phyloP scores from a whole-genome alignment of 805 yeast genomes.

The Peterozyma toletana region DNA sequence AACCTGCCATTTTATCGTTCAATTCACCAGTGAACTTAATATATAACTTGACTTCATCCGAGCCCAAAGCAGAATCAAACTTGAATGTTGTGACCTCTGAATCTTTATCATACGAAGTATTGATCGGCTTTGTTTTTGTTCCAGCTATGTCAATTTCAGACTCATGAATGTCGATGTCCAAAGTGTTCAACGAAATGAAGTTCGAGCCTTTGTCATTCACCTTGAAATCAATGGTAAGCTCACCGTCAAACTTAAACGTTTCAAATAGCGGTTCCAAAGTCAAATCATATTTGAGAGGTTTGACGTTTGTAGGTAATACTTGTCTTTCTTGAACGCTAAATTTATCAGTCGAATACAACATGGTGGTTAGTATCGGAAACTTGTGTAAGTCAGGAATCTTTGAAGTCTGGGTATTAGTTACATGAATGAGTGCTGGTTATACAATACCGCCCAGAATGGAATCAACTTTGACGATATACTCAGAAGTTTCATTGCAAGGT shows the following conservation, averaged over 20 bases:
- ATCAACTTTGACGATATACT: no score
- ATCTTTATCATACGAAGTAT: conserved; percentile 26
- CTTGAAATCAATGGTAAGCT: conserved; percentile 43
- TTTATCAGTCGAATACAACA: no score
- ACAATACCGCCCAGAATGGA: no score
- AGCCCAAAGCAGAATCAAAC: conserved; percentile 23
- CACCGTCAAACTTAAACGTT: conserved; percentile 53
- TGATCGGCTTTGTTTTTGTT: conserved; percentile 8
- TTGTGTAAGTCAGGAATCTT: background rate
- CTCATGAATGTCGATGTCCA: conserved; percentile 56
- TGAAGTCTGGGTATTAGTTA: background rate
- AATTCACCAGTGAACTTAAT: conserved; percentile 54
- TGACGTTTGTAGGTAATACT: conserved; percentile 60
- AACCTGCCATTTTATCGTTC: conserved; percentile 78
- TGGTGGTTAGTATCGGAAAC: background rate
- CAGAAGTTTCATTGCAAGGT: no score
- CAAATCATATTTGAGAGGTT: conserved; percentile 64
- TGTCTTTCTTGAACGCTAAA: conserved; percentile 3
- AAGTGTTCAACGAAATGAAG: conserved; percentile 46
- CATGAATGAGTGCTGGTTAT: background rate
- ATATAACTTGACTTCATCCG: conserved; percentile 34
- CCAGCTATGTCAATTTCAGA: conserved; percentile 26
- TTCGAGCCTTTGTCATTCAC: conserved; percentile 38
- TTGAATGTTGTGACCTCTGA: conserved; percentile 32
- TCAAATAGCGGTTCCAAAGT: conserved; percentile 55